These are phyloP conservation scores for Pythium grandisporangium DNA, from an alignment of 352 stramenopile species.

Conservation along the genomic window DNA sequence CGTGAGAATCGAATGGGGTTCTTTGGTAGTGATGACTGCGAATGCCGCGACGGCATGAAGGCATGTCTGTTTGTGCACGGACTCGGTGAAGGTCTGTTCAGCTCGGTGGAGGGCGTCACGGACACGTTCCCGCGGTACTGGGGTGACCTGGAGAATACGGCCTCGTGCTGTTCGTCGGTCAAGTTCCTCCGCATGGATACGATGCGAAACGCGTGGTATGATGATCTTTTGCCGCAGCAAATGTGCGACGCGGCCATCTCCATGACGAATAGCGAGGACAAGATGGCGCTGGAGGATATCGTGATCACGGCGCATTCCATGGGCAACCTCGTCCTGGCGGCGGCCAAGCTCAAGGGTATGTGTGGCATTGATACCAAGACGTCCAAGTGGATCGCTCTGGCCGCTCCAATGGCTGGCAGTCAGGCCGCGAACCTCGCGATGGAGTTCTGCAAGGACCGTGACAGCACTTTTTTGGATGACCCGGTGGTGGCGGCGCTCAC, in stretches of 20 bases:
- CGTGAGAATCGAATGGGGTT: neutral
- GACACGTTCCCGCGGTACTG: slow-evolving; percentile 16
- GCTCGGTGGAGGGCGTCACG: neutral
- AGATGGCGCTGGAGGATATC: slow-evolving; percentile 14
- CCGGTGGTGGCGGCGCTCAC: slow-evolving; percentile 5
- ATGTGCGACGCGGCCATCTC: slow-evolving; percentile 11
- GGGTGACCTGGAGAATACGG: slow-evolving; percentile 14
- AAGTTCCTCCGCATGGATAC: slow-evolving; percentile 27
- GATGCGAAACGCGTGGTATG: slow-evolving; percentile 14
- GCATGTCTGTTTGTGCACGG: slow-evolving; percentile 26
- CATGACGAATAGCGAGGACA: slow-evolving; percentile 1
- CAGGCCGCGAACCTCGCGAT: slow-evolving; percentile 7
- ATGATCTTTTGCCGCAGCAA: slow-evolving; percentile 3
- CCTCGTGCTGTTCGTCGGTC: slow-evolving; percentile 16
- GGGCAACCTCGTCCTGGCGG: slow-evolving; percentile 28
- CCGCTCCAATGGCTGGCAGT: slow-evolving; percentile 24
- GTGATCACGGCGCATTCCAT: slow-evolving; percentile 34
- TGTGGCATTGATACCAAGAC: slow-evolving; percentile 13
- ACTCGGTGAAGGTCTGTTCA: slow-evolving; percentile 9
- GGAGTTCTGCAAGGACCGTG: slow-evolving; percentile 5
- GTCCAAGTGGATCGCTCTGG: slow-evolving; percentile 32
- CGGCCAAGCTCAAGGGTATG: slow-evolving; percentile 13
- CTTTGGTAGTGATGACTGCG: neutral
- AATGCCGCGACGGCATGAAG: slow-evolving; percentile 12
- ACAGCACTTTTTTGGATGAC: slow-evolving; percentile 4